These are phyloP conservation scores for Adansonia rubrostipa DNA, from an alignment of 441 rosid species.

Conservation along the genomic window DNA sequence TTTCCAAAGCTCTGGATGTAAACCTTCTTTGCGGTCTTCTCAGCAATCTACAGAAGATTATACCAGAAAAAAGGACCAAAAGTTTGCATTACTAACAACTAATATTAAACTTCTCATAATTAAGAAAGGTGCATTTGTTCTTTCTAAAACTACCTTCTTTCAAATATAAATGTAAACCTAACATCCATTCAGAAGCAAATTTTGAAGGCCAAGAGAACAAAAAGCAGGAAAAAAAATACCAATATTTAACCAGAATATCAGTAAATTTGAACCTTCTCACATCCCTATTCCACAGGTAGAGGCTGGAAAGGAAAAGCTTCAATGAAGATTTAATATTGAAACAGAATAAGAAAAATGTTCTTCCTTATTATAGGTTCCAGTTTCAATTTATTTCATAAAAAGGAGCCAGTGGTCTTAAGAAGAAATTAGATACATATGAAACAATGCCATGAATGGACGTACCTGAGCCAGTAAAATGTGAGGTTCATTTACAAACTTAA, in stretches of 20 bases:
- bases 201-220: background rate
- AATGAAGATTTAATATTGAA: constrained; percentile 11
- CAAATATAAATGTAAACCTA: background rate
- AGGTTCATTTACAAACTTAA: constrained; percentile 74
- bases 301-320: background rate
- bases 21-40: constrained; percentile 85
- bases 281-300: constrained; percentile 8
- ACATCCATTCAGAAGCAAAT: constrained; percentile 5
- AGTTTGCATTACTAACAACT: background rate
- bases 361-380: background rate
- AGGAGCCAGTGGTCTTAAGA: background rate
- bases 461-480: constrained; percentile 92
- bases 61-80: constrained; percentile 13
- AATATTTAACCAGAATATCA: background rate
- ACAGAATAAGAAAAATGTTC: background rate
- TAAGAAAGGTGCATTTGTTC: background rate
- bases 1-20: constrained; percentile 80
- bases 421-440: background rate
- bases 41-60: constrained; percentile 65
- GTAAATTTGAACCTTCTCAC: background rate
- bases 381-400: background rate
- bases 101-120: background rate
- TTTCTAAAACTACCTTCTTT: background rate
- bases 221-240: background rate
- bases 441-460: constrained; percentile 25